Conservation (phyloP, 2,329 filamentous ascomycete genomes). For the Colletotrichum viniferum region DNA sequence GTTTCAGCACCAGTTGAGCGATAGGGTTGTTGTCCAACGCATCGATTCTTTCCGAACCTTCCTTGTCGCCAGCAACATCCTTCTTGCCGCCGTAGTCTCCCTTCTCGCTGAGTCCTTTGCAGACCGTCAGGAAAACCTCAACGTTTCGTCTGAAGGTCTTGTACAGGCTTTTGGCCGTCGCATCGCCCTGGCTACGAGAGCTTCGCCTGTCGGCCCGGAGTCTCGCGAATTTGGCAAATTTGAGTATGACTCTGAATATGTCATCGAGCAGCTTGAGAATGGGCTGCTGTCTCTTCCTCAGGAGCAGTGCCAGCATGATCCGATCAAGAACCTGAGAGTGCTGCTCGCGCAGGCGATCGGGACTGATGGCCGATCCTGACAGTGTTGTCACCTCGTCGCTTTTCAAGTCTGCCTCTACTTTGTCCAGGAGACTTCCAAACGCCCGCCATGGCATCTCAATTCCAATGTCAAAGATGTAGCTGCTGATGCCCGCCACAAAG, state of each 20-base stretch:
- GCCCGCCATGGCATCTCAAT: constrained; percentile 74
- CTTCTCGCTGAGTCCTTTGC: constrained; percentile 70
- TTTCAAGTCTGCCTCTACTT: constrained; percentile 63
- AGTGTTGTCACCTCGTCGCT: constrained; percentile 36
- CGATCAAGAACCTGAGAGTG: constrained; percentile 77
- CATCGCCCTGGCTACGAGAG: constrained; percentile 27
- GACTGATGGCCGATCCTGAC: constrained; percentile 58
- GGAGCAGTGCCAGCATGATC: constrained; percentile 74
- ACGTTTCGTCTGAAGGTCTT: constrained; percentile 72
- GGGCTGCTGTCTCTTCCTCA: constrained; percentile 76
- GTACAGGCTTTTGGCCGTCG: constrained; percentile 56
- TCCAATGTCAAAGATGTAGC: constrained; percentile 82
- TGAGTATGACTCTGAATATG: constrained; percentile 74
- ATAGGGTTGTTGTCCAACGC: constrained; percentile 63
- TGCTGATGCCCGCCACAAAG: constrained; percentile 74
- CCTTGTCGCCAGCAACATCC: constrained; percentile 29
- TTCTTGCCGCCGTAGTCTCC: constrained; percentile 47
- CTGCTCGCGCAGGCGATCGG: constrained; percentile 69
- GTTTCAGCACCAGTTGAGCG: constrained; percentile 68
- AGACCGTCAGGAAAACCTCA: constrained; percentile 76
- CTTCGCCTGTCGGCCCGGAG: constrained; percentile 42
- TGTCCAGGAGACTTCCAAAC: constrained; percentile 70
- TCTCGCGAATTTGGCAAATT: constrained; percentile 64
- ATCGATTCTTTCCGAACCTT: constrained; percentile 33
- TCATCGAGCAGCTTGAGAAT: constrained; percentile 76